Base-by-base conservation (phyloP, 306 rosid species). In the Quercus aquifolioides region DNA sequence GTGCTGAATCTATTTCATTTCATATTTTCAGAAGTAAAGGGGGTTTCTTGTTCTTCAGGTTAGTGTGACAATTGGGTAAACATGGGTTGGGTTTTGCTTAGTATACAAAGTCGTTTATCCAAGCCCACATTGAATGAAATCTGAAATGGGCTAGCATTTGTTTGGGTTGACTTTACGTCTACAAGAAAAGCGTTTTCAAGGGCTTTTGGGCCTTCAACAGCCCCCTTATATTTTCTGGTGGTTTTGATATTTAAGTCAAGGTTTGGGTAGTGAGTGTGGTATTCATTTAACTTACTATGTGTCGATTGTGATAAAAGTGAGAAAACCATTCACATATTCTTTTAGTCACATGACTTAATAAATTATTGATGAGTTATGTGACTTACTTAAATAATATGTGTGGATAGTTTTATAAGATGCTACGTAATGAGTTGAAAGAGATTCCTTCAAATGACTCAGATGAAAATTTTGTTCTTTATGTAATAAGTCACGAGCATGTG, bases 21-120 rank as follows among this genome's bases (percentile, higher is more conserved):
- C 41, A 35, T 35, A 35, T 35, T 35, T 35, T 8, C 14, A 5
- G 2, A 62, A 62, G 70, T 64, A 64, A 31, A 80, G 77, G 87
- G 41, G 58, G 41, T 1, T 35, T 5, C 38, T 35, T 35, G 41
- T 6, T 35, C 8, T 35, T 5, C 41, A 35, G 41, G 41, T 35
- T 35, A 76, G 17, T 17, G 15, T 33, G 65, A 19, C 13, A 4
- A 11, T 9, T 56, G 59, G 18, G 69, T 3, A 18, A 75, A 49
- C 38, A 6, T n/a, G 55, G 51, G 38, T 9, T 19, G 76, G 76
- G 31, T 70, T 57, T 78, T 3, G 31, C 1, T 55, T 55, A 30
- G 25, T 6, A 7, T 13, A 18, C 38, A 26, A 6, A 26, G 21
- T 26, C 12, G 8, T 63, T 6, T 5, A 14, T 15, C 9, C n/a